phyloP scores from a whole-genome alignment of 2,329 filamentous ascomycete genomes.

The Gaeumannomyces sp. region DNA sequence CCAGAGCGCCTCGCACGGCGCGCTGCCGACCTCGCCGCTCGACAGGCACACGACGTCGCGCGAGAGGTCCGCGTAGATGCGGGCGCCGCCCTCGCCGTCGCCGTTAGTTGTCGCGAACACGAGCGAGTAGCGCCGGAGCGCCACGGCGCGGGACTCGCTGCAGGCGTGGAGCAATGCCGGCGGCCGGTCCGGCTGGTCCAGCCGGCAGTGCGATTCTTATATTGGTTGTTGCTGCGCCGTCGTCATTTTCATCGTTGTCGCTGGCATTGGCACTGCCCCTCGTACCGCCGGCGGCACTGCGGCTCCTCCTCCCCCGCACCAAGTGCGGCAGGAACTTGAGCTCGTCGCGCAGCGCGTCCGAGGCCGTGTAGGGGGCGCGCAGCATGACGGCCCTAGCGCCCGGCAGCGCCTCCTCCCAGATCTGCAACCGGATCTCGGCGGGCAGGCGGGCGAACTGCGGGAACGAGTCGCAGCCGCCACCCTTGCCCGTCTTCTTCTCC shows the following conservation, averaged over 20 bases:
- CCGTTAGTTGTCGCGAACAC: neutral
- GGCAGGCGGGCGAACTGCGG: conserved; percentile 17
- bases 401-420: conserved; percentile 15
- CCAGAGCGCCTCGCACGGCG: conserved; percentile 7
- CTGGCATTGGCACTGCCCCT: neutral
- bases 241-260: neutral
- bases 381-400: conserved; percentile 11
- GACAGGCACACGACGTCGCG: conserved; percentile 10
- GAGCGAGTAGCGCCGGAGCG: conserved; percentile 8
- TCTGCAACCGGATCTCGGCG: conserved; percentile 18
- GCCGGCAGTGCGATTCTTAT: neutral
- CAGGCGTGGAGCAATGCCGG: conserved; percentile 11
- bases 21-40: neutral
- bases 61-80: conserved; percentile 10
- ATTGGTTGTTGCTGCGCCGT: neutral
- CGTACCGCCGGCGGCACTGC: too few species aligned
- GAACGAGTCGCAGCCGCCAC: conserved; percentile 11
- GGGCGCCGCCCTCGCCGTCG: neutral
- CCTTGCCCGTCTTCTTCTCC: neutral
- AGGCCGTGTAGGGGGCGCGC: conserved; percentile 4
- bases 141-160: conserved; percentile 10
- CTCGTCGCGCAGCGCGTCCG: conserved; percentile 1
- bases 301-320: neutral
- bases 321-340: neutral
- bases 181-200: conserved; percentile 7